Evolutionary conservation across 1,284 basidiomycete genomes (phyloP), one percentile per base, ranked within the genome.

Genomic region (Cutaneotrichosporon cutaneum): DNA sequence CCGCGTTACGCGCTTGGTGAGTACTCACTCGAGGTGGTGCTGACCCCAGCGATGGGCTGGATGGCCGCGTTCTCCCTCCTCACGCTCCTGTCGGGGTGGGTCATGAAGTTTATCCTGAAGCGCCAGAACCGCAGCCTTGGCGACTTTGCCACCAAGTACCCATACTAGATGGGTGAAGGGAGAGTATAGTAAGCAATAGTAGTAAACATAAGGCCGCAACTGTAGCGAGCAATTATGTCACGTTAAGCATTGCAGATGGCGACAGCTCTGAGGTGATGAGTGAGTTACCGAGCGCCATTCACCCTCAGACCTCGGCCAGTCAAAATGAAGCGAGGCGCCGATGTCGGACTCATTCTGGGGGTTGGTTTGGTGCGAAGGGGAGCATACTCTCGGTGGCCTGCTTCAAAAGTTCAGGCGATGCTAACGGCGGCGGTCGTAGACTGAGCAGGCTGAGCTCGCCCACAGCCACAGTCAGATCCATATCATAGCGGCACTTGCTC

Each of bases 61-160:
- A 66, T 70, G 66, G 66, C 66, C 22, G 63, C n/a, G 3, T 70
- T 68, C 58, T 68, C 66, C 4, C 35, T 68, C 44, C 39, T 62
- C 27, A 61, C 56, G 26, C 39, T 58, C 9, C 18, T 60, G 13
- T 60, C 54, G 48, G 64, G 61, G 16, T 66, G 62, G 64, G 50
- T 21, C n/a, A 61, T 70, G 60, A 48, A 58, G 44, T 18, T 64
- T 22, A 63, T 70, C 45, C 64, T 70, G 47, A 48, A 27, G 27
- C 44, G 48, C 42, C 61, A 68, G 63, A 68, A 70, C 66, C 59
- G 52, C 48, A 42, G 33, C 18, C 35, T 65, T 1, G 63, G 63
- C 4, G 50, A 60, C n/a, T n/a, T n/a, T n/a, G 54, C 54, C 10
- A 65, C 63, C 22, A 61, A 51, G 55, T 65, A 65, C 52, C 63